Percentiles rank a stretch among this genome's conserved stretches.
These are phyloP conservation scores for Striga asiatica DNA, from an alignment of 257 asterid species.

Conservation along the genomic window DNA sequence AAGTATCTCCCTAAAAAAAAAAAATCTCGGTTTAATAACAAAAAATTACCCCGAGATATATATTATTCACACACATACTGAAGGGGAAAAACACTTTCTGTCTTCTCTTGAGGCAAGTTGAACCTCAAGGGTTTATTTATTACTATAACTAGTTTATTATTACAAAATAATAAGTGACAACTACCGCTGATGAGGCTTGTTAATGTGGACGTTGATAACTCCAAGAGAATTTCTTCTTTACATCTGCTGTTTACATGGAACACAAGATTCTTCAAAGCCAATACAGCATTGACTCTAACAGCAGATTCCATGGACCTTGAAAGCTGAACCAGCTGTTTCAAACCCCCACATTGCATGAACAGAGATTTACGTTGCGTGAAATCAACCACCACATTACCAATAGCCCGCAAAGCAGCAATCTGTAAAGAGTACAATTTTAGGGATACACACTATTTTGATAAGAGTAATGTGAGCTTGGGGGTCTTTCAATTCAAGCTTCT, in stretches of 20 bases:
- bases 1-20: not conserved
- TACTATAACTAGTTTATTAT: not conserved
- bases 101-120: not conserved
- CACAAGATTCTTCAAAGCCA: slow-evolving; percentile 72
- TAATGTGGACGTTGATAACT: slow-evolving; percentile 52
- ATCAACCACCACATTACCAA: slow-evolving; percentile 71
- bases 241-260: slow-evolving; percentile 62
- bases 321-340: slow-evolving; percentile 77
- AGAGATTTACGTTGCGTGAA: slow-evolving; percentile 49
- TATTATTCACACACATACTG: not conserved
- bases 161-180: not conserved
- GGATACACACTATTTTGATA: not conserved
- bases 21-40: not conserved
- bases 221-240: slow-evolving; percentile 69
- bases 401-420: slow-evolving; percentile 82
- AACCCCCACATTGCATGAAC: slow-evolving; percentile 65
- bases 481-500: too few species aligned
- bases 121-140: not conserved
- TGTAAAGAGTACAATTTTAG: slow-evolving; percentile 16
- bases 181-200: slow-evolving; percentile 76
- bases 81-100: not conserved
- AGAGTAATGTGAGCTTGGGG: too few species aligned
- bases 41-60: not conserved
- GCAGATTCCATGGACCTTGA: slow-evolving; percentile 81
- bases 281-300: slow-evolving; percentile 52